These are phyloP conservation scores for Talaromyces funiculosus DNA, from an alignment of 2,329 filamentous ascomycete species.

Conservation along the genomic window DNA sequence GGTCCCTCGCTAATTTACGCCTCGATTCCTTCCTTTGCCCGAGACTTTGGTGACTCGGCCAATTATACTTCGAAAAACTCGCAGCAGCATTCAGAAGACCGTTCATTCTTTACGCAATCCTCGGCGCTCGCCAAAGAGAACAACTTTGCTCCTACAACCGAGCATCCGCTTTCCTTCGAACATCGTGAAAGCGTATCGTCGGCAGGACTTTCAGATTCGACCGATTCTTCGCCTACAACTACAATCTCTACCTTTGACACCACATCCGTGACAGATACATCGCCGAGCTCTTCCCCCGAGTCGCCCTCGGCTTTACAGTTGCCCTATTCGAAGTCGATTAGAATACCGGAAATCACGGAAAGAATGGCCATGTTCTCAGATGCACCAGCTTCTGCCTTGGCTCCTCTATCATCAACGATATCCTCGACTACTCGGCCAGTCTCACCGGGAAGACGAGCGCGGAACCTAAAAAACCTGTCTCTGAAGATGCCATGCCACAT, in stretches of 20 bases:
- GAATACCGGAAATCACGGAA: constrained; percentile 23
- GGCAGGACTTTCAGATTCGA: constrained; percentile 63
- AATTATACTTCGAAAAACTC: constrained; percentile 13
- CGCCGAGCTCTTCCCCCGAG: constrained; percentile 86
- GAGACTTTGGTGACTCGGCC: constrained; percentile 42
- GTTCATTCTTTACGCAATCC: constrained; percentile 8
- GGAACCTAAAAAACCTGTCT: constrained; percentile 60
- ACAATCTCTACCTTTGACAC: constrained; percentile 91
- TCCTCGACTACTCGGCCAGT: constrained; percentile 21
- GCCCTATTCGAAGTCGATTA: constrained; percentile 38
- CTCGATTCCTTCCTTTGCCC: constrained; percentile 51
- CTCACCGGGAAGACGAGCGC: constrained; percentile 39
- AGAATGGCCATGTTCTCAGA: constrained; percentile 21
- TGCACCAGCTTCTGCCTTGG: constrained; percentile 20
- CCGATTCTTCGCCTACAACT: constrained; percentile 90
- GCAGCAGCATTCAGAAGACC: constrained; percentile 27
- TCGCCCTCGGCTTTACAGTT: constrained; percentile 70
- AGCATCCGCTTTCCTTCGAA: constrained; percentile 23
- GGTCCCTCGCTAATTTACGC: constrained; percentile 36
- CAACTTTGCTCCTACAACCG: constrained; percentile 7
- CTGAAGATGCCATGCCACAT: constrained; percentile 52
- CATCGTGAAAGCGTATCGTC: constrained; percentile 42
- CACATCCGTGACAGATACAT: constrained; percentile 81
- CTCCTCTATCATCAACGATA: constrained; percentile 10
- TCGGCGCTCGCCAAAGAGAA: constrained; percentile 3